A percentile compares a stretch with the other conserved stretches of the same genome.
These are phyloP conservation scores for Colletotrichum australisinense DNA, from an alignment of 2,329 filamentous ascomycete species.

Conservation along the genomic window DNA sequence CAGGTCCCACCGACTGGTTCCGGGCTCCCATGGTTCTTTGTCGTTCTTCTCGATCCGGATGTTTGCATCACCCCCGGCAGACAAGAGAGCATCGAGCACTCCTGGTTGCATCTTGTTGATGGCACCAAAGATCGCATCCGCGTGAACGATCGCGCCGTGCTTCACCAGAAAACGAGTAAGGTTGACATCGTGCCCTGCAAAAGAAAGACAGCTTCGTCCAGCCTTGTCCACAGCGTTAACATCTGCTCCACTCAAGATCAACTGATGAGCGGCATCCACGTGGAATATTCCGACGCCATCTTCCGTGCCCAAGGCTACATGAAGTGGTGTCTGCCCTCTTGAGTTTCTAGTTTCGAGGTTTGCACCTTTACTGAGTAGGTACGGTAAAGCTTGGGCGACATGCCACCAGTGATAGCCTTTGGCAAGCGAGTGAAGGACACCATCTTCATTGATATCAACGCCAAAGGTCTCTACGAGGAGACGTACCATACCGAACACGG, in stretches of 20 bases:
- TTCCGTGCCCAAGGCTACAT: conserved; percentile 9
- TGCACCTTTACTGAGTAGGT: conserved; percentile 14
- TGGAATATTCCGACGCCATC: neutral
- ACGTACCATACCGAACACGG: conserved; percentile 48
- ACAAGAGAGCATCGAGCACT: conserved; percentile 4
- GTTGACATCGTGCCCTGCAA: conserved; percentile 8
- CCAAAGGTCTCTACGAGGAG: conserved; percentile 47
- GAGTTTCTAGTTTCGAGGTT: conserved; percentile 12
- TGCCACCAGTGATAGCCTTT: conserved; percentile 33
- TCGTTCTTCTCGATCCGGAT: neutral
- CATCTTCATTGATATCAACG: conserved; percentile 44
- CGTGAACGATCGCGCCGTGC: conserved; percentile 30
- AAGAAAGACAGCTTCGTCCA: conserved; percentile 30
- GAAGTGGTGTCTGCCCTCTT: conserved; percentile 27
- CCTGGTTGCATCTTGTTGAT: conserved; percentile 26
- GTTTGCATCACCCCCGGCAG: neutral
- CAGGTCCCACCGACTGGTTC: neutral
- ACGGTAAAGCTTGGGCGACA: conserved; percentile 30
- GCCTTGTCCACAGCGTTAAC: conserved; percentile 17
- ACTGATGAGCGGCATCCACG: conserved; percentile 7
- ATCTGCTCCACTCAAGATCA: conserved; percentile 22
- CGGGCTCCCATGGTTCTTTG: neutral
- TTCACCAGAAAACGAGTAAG: conserved; percentile 11
- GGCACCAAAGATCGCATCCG: conserved; percentile 34
- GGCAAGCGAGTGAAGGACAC: conserved; percentile 1